A percentile compares a stretch with the other conserved stretches of the same genome.
Conservation (phyloP, 2,329 filamentous ascomycete species). For the Pseudogymnoascus sp. region DNA sequence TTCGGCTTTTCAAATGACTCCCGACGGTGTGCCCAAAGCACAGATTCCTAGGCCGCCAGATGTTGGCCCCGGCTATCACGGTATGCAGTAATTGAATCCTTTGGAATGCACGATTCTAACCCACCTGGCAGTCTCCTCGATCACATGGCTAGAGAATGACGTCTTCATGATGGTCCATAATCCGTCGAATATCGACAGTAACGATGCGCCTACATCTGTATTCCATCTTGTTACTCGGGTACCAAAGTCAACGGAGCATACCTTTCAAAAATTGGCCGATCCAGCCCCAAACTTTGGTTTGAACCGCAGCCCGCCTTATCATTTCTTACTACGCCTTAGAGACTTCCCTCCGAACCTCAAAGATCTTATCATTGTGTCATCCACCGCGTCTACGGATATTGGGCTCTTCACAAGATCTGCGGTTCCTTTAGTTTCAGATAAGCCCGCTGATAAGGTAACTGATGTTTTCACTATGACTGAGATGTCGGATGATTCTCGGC, state of each 20-base stretch:
- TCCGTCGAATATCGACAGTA: conserved; percentile 47
- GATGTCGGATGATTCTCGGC: conserved; percentile 62
- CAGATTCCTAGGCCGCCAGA: conserved; percentile 69
- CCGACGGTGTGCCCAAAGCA: conserved; percentile 67
- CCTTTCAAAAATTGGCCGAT: conserved; percentile 66
- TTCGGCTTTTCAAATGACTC: conserved; percentile 72
- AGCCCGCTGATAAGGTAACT: conserved; percentile 49
- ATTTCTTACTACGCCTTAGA: conserved; percentile 68
- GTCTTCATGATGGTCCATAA: conserved; percentile 77
- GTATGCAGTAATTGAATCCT: conserved; percentile 37
- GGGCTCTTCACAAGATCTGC: conserved; percentile 70
- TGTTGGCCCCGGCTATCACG: conserved; percentile 54
- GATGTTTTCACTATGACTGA: conserved; percentile 67
- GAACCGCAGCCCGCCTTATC: conserved; percentile 59
- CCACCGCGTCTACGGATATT: conserved; percentile 71
- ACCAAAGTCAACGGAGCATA: conserved; percentile 47
- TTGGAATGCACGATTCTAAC: neutral
- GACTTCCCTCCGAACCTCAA: conserved; percentile 73
- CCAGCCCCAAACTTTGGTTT: conserved; percentile 65
- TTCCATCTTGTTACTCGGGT: conserved; percentile 73
- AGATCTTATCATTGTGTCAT: conserved; percentile 74
- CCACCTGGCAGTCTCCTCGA: conserved; percentile 55
- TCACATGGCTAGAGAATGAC: conserved; percentile 84
- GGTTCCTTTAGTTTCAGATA: conserved; percentile 53
- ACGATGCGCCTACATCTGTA: conserved; percentile 49